Conservation (phyloP, 202 grass and related monocot genomes). For the Elaeis oleifera region DNA sequence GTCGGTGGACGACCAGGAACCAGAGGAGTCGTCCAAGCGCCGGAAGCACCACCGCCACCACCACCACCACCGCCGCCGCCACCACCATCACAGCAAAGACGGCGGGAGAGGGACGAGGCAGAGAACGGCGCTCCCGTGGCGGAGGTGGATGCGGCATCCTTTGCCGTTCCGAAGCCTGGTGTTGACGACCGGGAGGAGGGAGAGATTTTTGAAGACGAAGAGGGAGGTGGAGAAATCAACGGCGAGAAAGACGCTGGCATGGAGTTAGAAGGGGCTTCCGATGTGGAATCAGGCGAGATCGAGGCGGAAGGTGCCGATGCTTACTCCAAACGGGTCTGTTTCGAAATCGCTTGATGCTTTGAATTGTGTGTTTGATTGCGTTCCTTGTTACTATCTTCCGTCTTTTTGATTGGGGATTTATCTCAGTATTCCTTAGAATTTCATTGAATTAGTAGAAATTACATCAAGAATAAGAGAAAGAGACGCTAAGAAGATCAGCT, state of each 20-base stretch:
- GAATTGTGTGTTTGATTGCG: conserved; percentile 24
- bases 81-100: conserved; percentile 12
- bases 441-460: too few relatives aligned
- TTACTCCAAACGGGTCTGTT: conserved; percentile 41
- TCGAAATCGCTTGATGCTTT: conserved; percentile 18
- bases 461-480: too few relatives aligned
- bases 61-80: conserved; percentile 23
- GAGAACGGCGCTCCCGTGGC: conserved; percentile 9
- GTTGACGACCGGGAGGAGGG: conserved; percentile 83
- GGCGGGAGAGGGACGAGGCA: background rate
- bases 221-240: background rate
- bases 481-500: too few relatives aligned
- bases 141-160: background rate
- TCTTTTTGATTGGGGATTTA: too few relatives aligned
- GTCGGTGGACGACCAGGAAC: conserved; percentile 28
- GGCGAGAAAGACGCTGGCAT: background rate
- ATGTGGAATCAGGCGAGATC: conserved; percentile 19
- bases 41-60: conserved; percentile 42
- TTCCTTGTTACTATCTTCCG: background rate
- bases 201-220: conserved; percentile 76
- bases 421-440: too few relatives aligned
- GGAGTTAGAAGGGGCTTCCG: conserved; percentile 22
- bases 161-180: conserved; percentile 13
- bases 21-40: conserved; percentile 50
- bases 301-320: conserved; percentile 5